Percentiles rank a stretch among this genome's conserved stretches.
Evolutionary conservation across 306 rosid genomes (phyloP).

Genomic region (Cyamopsis tetragonoloba): DNA sequence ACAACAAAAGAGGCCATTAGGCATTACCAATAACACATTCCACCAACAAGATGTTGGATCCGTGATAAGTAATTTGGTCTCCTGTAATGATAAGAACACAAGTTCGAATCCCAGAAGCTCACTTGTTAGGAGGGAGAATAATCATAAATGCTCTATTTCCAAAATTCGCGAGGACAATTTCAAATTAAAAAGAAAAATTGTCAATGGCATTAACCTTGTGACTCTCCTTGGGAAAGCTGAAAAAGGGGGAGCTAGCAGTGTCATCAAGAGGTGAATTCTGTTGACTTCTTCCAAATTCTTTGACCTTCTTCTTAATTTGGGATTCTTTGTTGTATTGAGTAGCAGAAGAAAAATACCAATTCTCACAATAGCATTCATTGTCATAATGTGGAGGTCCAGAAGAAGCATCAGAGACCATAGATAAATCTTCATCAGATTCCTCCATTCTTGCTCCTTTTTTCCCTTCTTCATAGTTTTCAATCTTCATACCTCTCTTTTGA

Average conservation of each 20-base stretch:
- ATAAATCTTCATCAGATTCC: conserved; percentile 58
- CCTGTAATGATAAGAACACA: no score
- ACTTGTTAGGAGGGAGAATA: no score
- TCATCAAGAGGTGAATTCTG: conserved; percentile 66
- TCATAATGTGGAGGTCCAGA: conserved; percentile 80
- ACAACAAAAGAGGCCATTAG: conserved; percentile 14
- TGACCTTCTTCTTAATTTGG: conserved; percentile 42
- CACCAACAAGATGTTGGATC: no score
- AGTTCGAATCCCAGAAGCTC: no score
- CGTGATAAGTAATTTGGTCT: no score
- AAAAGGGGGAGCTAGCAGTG: conserved; percentile 81
- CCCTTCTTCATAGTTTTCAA: conserved; percentile 21
- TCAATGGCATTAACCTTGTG: conserved; percentile 15
- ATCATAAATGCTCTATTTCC: no score
- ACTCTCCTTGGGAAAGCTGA: conserved; percentile 45
- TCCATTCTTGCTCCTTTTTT: conserved; percentile 23
- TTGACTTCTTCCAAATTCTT: conserved; percentile 42
- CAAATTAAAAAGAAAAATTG: no score
- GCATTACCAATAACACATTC: no score
- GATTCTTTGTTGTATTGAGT: conserved; percentile 26
- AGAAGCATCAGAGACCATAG: conserved; percentile 93
- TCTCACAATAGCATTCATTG: conserved; percentile 37
- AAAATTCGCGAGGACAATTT: no score
- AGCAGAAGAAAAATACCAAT: conserved; percentile 35
- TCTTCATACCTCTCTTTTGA: conserved; percentile 9